A percentile compares a stretch with the other conserved stretches of the same genome.
phyloP scores from a whole-genome alignment of 805 yeast genomes.

The Lipomyces yamadae region DNA sequence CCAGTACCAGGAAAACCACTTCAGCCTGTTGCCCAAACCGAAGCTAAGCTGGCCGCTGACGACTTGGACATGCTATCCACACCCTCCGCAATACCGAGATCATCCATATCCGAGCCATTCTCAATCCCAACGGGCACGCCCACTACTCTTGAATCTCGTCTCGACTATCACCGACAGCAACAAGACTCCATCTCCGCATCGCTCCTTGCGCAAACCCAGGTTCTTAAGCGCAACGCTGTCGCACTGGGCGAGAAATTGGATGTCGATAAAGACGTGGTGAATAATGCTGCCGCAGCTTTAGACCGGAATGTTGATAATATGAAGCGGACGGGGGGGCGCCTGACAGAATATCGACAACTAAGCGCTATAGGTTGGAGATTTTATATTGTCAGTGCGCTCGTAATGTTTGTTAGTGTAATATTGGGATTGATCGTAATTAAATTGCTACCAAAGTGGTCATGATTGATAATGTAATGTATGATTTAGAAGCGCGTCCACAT shows the following conservation, averaged over 20 bases:
- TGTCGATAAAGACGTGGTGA: conserved; percentile 46
- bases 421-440: conserved; percentile 47
- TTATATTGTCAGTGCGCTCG: conserved; percentile 46
- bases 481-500: neutral
- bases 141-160: conserved; percentile 32
- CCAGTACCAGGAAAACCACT: neutral
- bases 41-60: neutral
- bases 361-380: conserved; percentile 51
- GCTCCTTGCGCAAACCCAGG: conserved; percentile 54
- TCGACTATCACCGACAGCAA: conserved; percentile 37
- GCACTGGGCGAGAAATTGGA: conserved; percentile 50
- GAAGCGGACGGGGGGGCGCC: conserved; percentile 45
- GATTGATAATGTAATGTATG: neutral
- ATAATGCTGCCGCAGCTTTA: conserved; percentile 46
- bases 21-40: neutral
- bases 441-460: conserved; percentile 35
- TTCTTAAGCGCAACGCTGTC: conserved; percentile 56
- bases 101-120: neutral
- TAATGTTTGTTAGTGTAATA: conserved; percentile 45
- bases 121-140: conserved; percentile 13
- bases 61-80: conserved; percentile 14
- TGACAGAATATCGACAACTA: conserved; percentile 44
- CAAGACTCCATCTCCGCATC: conserved; percentile 59
- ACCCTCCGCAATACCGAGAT: conserved; percentile 2
- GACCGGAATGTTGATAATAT: conserved; percentile 45